Conservation (phyloP, 2,329 filamentous ascomycete genomes). For the Zymoseptoria crescenta region DNA sequence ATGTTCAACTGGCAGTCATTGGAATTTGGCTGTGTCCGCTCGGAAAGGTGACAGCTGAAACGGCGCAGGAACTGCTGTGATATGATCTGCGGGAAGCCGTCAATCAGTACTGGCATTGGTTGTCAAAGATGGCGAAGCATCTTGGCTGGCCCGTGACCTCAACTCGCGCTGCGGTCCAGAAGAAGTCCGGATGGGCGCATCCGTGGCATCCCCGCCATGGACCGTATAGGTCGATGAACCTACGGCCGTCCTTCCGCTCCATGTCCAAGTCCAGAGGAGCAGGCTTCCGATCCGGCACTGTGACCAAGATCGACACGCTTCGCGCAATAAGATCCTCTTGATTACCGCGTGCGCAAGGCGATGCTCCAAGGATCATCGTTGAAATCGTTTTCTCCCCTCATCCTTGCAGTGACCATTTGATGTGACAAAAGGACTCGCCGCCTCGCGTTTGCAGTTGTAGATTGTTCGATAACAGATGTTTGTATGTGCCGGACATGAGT, state of each 20-base stretch:
- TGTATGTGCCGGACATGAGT: background rate
- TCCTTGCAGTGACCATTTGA: background rate
- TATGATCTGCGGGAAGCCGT: background rate
- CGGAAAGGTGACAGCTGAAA: background rate
- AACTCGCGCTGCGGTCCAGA: background rate
- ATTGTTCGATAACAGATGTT: background rate
- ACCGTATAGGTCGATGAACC: no score
- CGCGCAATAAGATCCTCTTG: background rate
- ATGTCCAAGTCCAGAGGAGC: no score
- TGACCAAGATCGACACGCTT: no score
- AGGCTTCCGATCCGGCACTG: no score
- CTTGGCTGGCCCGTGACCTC: background rate
- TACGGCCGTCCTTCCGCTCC: no score
- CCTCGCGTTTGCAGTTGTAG: background rate
- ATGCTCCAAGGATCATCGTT: background rate
- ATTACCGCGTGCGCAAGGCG: background rate
- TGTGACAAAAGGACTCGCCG: background rate
- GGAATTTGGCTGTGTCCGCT: background rate
- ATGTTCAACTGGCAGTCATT: background rate
- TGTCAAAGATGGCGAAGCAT: background rate
- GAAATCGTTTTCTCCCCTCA: background rate
- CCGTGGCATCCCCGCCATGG: no score
- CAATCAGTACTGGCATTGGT: background rate
- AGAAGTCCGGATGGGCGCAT: background rate
- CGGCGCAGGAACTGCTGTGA: background rate